Base-by-base conservation (phyloP, 441 rosid species). In the Euphorbia corollata region DNA sequence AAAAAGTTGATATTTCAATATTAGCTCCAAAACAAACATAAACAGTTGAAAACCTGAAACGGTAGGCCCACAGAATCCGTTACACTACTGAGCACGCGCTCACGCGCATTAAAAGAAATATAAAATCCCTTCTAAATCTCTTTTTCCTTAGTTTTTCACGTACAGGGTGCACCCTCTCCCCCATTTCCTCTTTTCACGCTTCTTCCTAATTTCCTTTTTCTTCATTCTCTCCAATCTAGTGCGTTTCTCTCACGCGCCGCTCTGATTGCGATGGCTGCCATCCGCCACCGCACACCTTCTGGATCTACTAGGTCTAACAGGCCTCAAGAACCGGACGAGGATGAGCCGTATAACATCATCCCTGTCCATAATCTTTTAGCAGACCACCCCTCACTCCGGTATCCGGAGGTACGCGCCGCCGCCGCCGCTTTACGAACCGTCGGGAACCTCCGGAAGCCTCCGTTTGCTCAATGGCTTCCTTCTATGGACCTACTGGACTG, bases 381-480 rank as follows among this genome's bases (percentile, higher is more conserved):
- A 13, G 94, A 89, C 85, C 97, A 89, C 72, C 96, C 97, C 47
- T 83, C 96, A 32, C 88, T 87, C 71, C 84, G 89, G 10, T 89
- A 75, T 61, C 96, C 96, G 0, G 96, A 91, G 74, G 92, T 91
- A 13, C 92, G 97, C 32, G 97, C 96, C 22, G 92, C 87, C 20
- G 82, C 88, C 2, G 87, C 91, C 3, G 91, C 91, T 41, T 71
- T 91, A 15, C 87, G 83, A 45, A 66, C 92, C n/a, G 90, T 89
- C 23, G 95, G 95, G 0, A 80, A 80, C 72, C 89, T 91, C 67
- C 91, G 89, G 5, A 83, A 65, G 47, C 95, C 98, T 0, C 95
- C 91, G 0, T 84, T 75, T 71, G 65, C 71, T 30, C 84, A 82
- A 75, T 91, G 94, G 98, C 84, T 69, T 0, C 78, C 86, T 22